phyloP scores from a whole-genome alignment of 2,329 filamentous ascomycete genomes.

The Exophiala viscosa region DNA sequence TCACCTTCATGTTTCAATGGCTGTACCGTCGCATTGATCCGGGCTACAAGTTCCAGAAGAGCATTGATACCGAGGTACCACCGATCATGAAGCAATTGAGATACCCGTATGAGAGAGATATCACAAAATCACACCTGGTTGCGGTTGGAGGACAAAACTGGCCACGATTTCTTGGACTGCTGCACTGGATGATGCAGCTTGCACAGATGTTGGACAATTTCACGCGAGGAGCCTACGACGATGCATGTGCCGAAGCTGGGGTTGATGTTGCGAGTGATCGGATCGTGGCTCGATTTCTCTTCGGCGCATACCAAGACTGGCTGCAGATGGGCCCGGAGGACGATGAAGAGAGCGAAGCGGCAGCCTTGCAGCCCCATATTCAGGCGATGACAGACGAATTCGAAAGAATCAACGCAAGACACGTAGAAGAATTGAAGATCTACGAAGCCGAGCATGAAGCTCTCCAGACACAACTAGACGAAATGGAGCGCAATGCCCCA shows the following conservation, averaged over 20 bases:
- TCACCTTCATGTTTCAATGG: conserved; percentile 97
- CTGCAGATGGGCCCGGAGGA: conserved; percentile 86
- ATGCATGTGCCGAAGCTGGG: conserved; percentile 82
- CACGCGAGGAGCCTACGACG: conserved; percentile 72
- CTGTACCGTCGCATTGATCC: conserved; percentile 95
- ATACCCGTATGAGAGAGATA: conserved; percentile 92
- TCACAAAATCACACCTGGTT: conserved; percentile 92
- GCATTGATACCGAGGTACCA: conserved; percentile 91
- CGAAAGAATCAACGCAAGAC: conserved; percentile 76
- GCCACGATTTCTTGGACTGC: conserved; percentile 85
- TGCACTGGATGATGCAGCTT: conserved; percentile 99
- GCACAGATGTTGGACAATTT: conserved; percentile 91
- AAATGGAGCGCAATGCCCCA: conserved; percentile 80
- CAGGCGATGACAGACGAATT: conserved; percentile 85
- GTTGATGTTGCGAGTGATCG: conserved; percentile 84
- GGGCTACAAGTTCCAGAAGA: conserved; percentile 86
- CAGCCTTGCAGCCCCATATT: conserved; percentile 75
- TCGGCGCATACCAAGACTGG: conserved; percentile 89
- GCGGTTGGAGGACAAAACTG: conserved; percentile 97
- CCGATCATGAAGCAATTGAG: conserved; percentile 87
- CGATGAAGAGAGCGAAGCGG: conserved; percentile 76
- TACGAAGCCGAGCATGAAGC: conserved; percentile 82
- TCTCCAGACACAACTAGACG: conserved; percentile 79
- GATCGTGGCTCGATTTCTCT: conserved; percentile 91
- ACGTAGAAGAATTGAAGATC: conserved; percentile 75